Percentiles rank a stretch among this genome's conserved stretches.
Conservation (phyloP, 23 red algal species). For the Gracilaria caudata region DNA sequence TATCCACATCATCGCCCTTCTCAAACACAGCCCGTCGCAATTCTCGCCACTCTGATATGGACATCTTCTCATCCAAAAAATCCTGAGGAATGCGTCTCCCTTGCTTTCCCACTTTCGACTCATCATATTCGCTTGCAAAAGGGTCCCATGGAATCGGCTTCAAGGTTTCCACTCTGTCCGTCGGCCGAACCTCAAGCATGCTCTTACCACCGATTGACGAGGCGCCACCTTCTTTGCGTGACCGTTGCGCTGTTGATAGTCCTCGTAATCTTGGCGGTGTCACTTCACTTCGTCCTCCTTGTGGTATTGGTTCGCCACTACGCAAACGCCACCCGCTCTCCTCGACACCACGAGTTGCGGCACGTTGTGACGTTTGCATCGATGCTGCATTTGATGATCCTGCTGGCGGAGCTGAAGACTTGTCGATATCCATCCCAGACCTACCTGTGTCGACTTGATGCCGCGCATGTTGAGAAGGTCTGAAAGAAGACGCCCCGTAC, state of each 20-base stretch:
- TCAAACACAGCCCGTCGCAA: not conserved
- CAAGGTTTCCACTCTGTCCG: not conserved
- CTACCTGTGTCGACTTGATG: not conserved
- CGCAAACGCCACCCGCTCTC: not conserved
- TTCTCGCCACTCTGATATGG: constrained; percentile 24
- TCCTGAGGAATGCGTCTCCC: not conserved
- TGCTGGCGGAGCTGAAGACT: too few relatives aligned
- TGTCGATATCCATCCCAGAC: not conserved
- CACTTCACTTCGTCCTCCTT: not conserved
- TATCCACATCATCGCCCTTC: constrained; percentile 53
- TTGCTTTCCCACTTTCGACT: not conserved
- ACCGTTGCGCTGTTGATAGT: not conserved
- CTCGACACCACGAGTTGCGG: not conserved
- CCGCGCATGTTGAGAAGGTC: not conserved
- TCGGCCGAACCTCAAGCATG: not conserved
- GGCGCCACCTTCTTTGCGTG: not conserved
- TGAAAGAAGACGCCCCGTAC: not conserved
- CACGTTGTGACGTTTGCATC: not conserved
- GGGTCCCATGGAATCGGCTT: constrained; percentile 26
- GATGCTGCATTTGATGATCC: not conserved
- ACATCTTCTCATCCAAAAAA: not conserved
- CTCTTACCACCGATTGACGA: not conserved
- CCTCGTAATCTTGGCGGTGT: not conserved
- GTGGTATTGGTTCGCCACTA: not conserved
- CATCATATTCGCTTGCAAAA: not conserved